Evolutionary conservation across 2,329 filamentous ascomycete genomes (phyloP).

Genomic region (Cryphonectria carpinicola): DNA sequence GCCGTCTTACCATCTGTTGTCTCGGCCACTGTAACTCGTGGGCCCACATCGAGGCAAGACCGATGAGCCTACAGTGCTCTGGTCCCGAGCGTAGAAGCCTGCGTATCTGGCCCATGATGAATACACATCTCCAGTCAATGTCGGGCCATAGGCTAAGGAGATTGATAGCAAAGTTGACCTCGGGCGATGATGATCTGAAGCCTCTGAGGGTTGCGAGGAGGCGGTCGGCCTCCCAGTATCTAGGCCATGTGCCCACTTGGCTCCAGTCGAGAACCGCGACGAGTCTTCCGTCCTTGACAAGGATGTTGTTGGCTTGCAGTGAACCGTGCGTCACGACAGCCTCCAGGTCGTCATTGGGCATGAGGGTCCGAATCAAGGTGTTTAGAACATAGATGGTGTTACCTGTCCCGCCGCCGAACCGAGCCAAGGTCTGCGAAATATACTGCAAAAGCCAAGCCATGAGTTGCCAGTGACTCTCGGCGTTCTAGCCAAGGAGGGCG

Average conservation of each 20-base stretch:
- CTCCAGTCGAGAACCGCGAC: conserved; percentile 1
- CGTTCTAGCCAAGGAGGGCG: neutral
- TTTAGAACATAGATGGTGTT: neutral
- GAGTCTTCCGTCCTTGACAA: neutral
- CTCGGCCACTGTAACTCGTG: neutral
- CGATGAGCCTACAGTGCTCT: neutral
- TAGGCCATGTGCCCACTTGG: neutral
- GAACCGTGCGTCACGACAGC: neutral
- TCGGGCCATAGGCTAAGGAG: neutral
- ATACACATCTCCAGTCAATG: neutral
- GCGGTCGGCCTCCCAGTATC: neutral
- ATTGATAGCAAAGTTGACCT: neutral
- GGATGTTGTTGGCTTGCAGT: neutral
- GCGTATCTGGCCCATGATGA: neutral
- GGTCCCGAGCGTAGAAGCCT: neutral
- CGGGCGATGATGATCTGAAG: neutral
- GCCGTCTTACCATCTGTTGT: neutral
- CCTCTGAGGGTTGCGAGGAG: neutral
- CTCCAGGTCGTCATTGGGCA: neutral
- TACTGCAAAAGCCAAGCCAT: neutral
- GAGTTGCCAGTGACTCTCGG: neutral
- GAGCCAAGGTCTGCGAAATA: neutral
- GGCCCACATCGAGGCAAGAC: neutral
- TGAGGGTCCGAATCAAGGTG: neutral
- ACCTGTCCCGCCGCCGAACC: neutral